phyloP scores from a whole-genome alignment of 2,329 filamentous ascomycete species.

The Aspergillus sp. region DNA sequence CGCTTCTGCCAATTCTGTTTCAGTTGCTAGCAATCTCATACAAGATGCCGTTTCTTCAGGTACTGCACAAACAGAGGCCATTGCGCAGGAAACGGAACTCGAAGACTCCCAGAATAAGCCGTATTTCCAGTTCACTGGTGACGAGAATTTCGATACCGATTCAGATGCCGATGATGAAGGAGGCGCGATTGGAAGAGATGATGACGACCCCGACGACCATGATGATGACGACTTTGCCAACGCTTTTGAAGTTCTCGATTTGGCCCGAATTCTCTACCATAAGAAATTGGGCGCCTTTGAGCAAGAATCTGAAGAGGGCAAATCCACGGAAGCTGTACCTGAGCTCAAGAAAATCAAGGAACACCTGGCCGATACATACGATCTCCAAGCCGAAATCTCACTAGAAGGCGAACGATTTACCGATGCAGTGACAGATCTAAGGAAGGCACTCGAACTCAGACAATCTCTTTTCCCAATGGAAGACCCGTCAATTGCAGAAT shows the following conservation, averaged over 20 bases:
- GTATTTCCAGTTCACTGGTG: slow-evolving; percentile 87
- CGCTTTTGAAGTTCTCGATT: slow-evolving; percentile 63
- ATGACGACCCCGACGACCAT: slow-evolving; percentile 61
- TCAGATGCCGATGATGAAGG: slow-evolving; percentile 48
- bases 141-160: slow-evolving; percentile 89
- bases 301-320: slow-evolving; percentile 49
- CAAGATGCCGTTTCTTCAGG: slow-evolving; percentile 26
- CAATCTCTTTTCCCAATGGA: slow-evolving; percentile 75
- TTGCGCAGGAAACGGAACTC: slow-evolving; percentile 16
- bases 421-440: slow-evolving; percentile 81
- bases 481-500: slow-evolving; percentile 85
- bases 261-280: slow-evolving; percentile 59
- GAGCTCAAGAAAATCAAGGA: slow-evolving; percentile 69
- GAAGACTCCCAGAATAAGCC: slow-evolving; percentile 50
- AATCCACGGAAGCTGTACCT: slow-evolving; percentile 42
- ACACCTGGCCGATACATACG: slow-evolving; percentile 86
- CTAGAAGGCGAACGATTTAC: slow-evolving; percentile 92
- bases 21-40: slow-evolving; percentile 22
- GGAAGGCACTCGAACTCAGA: slow-evolving; percentile 75
- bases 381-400: slow-evolving; percentile 93
- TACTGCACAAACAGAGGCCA: slow-evolving; percentile 17
- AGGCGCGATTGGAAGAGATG: slow-evolving; percentile 46
- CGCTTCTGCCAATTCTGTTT: slow-evolving; percentile 25
- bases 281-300: slow-evolving; percentile 55
- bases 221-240: slow-evolving; percentile 65